phyloP scores from a whole-genome alignment of 2,329 filamentous ascomycete species.

The Aspergillus novofumigatus region DNA sequence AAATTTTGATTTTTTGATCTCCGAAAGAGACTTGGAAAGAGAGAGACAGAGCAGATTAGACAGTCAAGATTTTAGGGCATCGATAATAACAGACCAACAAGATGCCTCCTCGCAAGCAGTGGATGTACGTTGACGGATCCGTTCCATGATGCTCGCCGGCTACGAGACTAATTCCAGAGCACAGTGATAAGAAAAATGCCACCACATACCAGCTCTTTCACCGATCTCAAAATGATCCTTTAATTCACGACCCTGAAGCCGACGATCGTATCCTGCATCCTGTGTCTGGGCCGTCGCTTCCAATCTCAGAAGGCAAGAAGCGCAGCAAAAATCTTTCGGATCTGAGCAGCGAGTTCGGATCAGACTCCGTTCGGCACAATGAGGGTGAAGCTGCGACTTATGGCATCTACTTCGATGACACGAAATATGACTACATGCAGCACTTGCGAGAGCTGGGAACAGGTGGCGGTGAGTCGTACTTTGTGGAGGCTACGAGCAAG shows the following conservation, averaged over 20 bases:
- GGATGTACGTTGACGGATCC: slow-evolving; percentile 56
- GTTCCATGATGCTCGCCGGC: neutral
- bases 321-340: slow-evolving; percentile 66
- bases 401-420: slow-evolving; percentile 92
- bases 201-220: slow-evolving; percentile 93
- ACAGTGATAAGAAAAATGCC: slow-evolving; percentile 81
- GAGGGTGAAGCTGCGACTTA: slow-evolving; percentile 95
- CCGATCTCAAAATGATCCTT: slow-evolving; percentile 93
- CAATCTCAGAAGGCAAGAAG: slow-evolving; percentile 27
- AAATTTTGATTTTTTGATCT: slow-evolving; percentile 18
- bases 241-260: slow-evolving; percentile 86
- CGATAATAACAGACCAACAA: slow-evolving; percentile 32
- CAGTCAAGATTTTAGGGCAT: neutral
- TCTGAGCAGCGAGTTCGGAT: slow-evolving; percentile 69
- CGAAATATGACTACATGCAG: slow-evolving; percentile 98
- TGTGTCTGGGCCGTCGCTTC: slow-evolving; percentile 38
- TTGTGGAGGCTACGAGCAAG: slow-evolving; percentile 67
- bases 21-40: slow-evolving; percentile 3
- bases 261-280: slow-evolving; percentile 88
- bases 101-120: slow-evolving; percentile 71
- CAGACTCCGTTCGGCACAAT: slow-evolving; percentile 68
- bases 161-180: slow-evolving; percentile 2
- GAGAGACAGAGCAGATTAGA: neutral
- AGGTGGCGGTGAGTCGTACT: slow-evolving; percentile 68
- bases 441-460: slow-evolving; percentile 84